Evolutionary conservation across 768 basidiomycete genomes (phyloP).

Genomic region (Tephrocybe sp.): DNA sequence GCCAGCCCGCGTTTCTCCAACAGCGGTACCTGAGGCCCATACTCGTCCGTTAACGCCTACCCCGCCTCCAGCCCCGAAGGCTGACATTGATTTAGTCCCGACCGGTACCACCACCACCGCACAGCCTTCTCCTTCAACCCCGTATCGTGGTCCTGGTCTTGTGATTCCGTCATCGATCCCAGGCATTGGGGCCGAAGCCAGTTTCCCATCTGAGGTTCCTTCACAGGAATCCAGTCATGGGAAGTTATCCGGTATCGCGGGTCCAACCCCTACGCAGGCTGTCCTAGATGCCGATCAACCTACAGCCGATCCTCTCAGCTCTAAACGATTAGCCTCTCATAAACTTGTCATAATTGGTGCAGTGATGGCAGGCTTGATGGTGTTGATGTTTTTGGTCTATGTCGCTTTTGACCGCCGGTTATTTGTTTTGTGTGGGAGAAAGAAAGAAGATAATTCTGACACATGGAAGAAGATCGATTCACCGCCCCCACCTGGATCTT

Average conservation of each 20-base stretch:
- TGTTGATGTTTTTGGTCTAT: conserved; percentile 14
- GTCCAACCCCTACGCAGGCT: not conserved
- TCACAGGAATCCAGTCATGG: not conserved
- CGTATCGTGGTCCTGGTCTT: conserved; percentile 2
- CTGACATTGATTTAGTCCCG: conserved; percentile 2
- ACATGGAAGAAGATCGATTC: conserved; percentile 12
- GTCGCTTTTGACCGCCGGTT: conserved; percentile 10
- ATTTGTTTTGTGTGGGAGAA: conserved; percentile 8
- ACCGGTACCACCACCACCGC: not conserved
- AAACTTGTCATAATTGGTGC: conserved; percentile 17
- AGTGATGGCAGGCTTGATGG: conserved; percentile 18
- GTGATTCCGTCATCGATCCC: not conserved
- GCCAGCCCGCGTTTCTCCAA: not conserved
- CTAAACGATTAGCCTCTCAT: not conserved
- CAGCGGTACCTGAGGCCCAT: not conserved
- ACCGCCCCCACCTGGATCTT: conserved; percentile 10
- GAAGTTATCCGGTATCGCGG: not conserved
- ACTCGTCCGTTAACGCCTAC: not conserved
- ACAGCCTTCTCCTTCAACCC: not conserved
- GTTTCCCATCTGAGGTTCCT: not conserved
- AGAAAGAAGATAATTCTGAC: conserved; percentile 4
- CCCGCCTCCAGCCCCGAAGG: not conserved
- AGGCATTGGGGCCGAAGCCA: not conserved
- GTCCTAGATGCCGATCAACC: not conserved
- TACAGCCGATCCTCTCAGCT: not conserved